These are phyloP conservation scores for Reticulascus tulasneorum DNA, from an alignment of 2,329 filamentous ascomycete genomes.

Conservation along the genomic window DNA sequence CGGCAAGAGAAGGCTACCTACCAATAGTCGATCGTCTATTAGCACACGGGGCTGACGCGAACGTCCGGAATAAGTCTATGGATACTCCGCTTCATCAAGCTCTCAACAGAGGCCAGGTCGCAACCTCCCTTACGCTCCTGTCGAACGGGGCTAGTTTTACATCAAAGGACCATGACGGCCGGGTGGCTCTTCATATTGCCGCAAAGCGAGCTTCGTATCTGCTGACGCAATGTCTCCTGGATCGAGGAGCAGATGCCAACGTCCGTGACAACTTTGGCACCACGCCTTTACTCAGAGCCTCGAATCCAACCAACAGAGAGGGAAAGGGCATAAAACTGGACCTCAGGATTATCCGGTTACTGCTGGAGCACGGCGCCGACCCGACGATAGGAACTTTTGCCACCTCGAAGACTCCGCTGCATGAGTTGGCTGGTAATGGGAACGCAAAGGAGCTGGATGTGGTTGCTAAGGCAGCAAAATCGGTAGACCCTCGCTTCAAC, in stretches of 20 bases:
- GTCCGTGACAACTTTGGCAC: slow-evolving; percentile 1
- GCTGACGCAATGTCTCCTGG: slow-evolving; percentile 4
- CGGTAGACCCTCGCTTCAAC: slow-evolving; percentile 1
- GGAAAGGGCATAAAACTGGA: background rate
- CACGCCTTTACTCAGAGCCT: slow-evolving; percentile 6
- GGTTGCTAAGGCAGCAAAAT: background rate
- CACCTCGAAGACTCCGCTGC: slow-evolving; percentile 1
- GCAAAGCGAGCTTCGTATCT: background rate
- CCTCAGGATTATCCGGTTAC: slow-evolving; percentile 1
- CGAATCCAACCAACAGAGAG: slow-evolving; percentile 1
- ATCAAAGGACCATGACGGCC: background rate
- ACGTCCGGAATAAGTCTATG: background rate
- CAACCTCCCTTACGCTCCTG: slow-evolving; percentile 4
- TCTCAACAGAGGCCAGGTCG: background rate
- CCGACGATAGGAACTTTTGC: slow-evolving; percentile 2
- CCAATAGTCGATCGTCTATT: slow-evolving; percentile 3
- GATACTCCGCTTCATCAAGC: slow-evolving; percentile 2
- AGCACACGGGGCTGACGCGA: slow-evolving; percentile 2
- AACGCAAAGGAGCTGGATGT: slow-evolving; percentile 1
- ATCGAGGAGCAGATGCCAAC: slow-evolving; percentile 8
- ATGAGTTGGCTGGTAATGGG: slow-evolving; percentile 2
- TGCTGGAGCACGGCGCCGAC: slow-evolving; percentile 4
- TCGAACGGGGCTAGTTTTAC: slow-evolving; percentile 2
- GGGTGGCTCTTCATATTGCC: slow-evolving; percentile 5
- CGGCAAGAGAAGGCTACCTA: slow-evolving; percentile 2